A percentile compares a stretch with the other conserved stretches of the same genome.
These are phyloP conservation scores for Yamadazyma laniorum DNA, from an alignment of 805 yeast species.

Conservation along the genomic window DNA sequence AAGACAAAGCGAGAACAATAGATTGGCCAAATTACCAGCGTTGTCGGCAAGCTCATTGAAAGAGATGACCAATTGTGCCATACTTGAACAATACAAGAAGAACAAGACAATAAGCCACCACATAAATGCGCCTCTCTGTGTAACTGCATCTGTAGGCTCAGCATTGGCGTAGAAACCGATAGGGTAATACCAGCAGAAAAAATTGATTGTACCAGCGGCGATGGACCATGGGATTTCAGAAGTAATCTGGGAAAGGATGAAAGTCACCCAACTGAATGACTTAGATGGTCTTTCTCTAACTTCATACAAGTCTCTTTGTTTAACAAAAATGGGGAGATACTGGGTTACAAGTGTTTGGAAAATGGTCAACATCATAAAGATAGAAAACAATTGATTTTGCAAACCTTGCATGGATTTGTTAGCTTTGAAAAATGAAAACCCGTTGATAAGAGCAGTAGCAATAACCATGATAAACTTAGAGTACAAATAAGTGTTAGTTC, in stretches of 20 bases:
- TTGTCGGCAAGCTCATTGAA: slow-evolving; percentile 32
- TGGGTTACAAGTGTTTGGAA: slow-evolving; percentile 42
- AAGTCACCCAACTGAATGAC: slow-evolving; percentile 44
- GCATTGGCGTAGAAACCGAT: slow-evolving; percentile 51
- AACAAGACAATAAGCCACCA: slow-evolving; percentile 31
- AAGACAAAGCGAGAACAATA: slow-evolving; percentile 33
- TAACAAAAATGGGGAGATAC: slow-evolving; percentile 42
- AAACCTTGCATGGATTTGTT: slow-evolving; percentile 50
- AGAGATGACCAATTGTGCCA: slow-evolving; percentile 31
- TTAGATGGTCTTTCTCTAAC: slow-evolving; percentile 46
- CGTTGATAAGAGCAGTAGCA: slow-evolving; percentile 60
- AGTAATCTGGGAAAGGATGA: slow-evolving; percentile 38
- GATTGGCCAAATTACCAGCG: slow-evolving; percentile 31
- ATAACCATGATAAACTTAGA: slow-evolving; percentile 59
- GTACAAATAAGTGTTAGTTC: slow-evolving; percentile 61
- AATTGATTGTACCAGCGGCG: slow-evolving; percentile 40
- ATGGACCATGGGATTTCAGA: slow-evolving; percentile 50
- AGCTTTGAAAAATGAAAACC: slow-evolving; percentile 71
- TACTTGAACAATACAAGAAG: slow-evolving; percentile 24
- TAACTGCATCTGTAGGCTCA: slow-evolving; percentile 37
- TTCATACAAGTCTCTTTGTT: slow-evolving; percentile 46
- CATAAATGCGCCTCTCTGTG: slow-evolving; percentile 36
- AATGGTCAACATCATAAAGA: slow-evolving; percentile 44
- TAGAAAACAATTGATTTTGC: slow-evolving; percentile 65
- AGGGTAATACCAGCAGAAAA: slow-evolving; percentile 63